These are phyloP conservation scores for Caloboletus inedulis DNA, from an alignment of 1,284 basidiomycete genomes.

Conservation along the genomic window DNA sequence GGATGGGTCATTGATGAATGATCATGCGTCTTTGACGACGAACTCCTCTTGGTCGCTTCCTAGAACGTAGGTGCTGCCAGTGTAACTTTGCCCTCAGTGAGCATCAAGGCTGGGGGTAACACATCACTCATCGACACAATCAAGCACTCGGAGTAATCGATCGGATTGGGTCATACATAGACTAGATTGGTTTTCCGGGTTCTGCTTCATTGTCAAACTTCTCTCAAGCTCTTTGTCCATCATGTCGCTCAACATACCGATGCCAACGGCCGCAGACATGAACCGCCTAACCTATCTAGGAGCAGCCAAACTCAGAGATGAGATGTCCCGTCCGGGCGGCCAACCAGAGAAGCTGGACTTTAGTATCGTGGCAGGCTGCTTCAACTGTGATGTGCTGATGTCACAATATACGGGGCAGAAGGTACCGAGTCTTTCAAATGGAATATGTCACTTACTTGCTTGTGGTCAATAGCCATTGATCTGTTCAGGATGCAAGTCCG, in stretches of 20 bases:
- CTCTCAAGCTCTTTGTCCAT: not conserved
- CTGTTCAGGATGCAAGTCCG: slow-evolving; percentile 31
- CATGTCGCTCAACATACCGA: slow-evolving; percentile 24
- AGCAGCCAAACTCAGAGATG: slow-evolving; percentile 30
- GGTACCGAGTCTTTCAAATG: slow-evolving; percentile 12
- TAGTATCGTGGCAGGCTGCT: slow-evolving; percentile 24
- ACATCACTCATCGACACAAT: not conserved
- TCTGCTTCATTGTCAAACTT: not conserved
- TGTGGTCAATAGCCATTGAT: slow-evolving; percentile 22
- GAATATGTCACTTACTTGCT: not conserved
- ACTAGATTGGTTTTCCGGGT: not conserved
- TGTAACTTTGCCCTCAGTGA: not conserved
- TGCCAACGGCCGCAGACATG: slow-evolving; percentile 27
- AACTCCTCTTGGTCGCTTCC: not conserved
- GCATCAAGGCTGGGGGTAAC: not conserved
- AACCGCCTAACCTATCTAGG: slow-evolving; percentile 29
- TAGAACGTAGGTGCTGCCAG: not conserved
- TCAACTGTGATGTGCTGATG: slow-evolving; percentile 19
- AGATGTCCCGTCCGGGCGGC: slow-evolving; percentile 26
- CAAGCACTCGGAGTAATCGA: not conserved
- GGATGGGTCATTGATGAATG: slow-evolving; percentile 1
- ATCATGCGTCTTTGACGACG: not conserved
- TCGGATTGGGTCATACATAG: not conserved
- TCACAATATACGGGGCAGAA: slow-evolving; percentile 14
- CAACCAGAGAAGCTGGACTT: slow-evolving; percentile 32